phyloP scores from a whole-genome alignment of 176 grass and related monocot species.

The Eragrostis curvula region DNA sequence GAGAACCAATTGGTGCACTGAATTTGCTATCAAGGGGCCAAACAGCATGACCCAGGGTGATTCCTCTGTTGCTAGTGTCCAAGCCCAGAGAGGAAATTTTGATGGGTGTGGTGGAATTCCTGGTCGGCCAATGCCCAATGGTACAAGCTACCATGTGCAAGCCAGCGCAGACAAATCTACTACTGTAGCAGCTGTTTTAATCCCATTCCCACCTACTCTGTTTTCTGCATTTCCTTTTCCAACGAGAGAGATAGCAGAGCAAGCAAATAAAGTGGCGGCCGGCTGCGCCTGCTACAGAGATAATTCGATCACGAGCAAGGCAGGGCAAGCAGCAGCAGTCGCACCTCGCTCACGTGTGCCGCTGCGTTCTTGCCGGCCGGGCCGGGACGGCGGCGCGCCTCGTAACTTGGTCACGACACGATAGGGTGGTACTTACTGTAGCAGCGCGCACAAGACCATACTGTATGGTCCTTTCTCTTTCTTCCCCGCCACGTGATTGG shows the following conservation, averaged over 20 bases:
- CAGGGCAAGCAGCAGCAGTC: background rate
- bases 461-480: background rate
- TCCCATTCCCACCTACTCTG: too few species aligned
- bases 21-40: background rate
- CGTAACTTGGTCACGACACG: conserved; percentile 6
- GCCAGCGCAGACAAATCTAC: conserved; percentile 38
- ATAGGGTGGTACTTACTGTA: background rate
- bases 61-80: background rate
- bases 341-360: conserved; percentile 8
- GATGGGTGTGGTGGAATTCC: background rate
- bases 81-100: background rate
- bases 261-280: too few species aligned
- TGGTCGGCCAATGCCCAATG: background rate
- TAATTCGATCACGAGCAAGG: background rate
- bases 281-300: too few species aligned
- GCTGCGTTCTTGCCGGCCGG: background rate
- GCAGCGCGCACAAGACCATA: too few species aligned
- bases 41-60: background rate
- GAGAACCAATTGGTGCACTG: background rate
- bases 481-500: conserved; percentile 35
- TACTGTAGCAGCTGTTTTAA: too few species aligned
- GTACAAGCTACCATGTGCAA: conserved; percentile 16
- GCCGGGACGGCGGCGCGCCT: background rate
- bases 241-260: too few species aligned
- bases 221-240: too few species aligned